These are phyloP conservation scores for Monosporascus sp. DNA, from an alignment of 2,329 filamentous ascomycete genomes.

Conservation along the genomic window DNA sequence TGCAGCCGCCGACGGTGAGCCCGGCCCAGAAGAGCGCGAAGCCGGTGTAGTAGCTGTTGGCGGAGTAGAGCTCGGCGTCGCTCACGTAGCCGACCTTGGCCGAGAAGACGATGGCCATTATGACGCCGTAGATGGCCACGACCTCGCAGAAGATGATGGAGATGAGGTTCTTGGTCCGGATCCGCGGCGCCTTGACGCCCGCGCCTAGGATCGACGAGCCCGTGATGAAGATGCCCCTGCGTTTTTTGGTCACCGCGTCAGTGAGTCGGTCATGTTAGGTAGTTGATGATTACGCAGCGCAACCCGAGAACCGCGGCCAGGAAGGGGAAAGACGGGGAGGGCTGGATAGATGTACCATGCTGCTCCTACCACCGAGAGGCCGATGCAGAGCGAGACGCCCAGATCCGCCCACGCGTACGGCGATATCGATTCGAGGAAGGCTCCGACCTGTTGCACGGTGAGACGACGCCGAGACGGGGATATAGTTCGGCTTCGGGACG, in stretches of 20 bases:
- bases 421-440: slow-evolving; percentile 89
- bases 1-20: slow-evolving; percentile 90
- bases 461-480: neutral
- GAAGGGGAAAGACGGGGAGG: neutral
- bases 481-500: slow-evolving; percentile 20
- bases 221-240: slow-evolving; percentile 97
- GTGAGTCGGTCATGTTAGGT: neutral
- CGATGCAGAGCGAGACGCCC: slow-evolving; percentile 91
- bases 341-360: slow-evolving; percentile 69
- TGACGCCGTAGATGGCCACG: slow-evolving; percentile 98
- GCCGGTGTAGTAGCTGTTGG: slow-evolving; percentile 85
- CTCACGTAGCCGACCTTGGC: slow-evolving; percentile 69
- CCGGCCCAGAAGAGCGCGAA: slow-evolving; percentile 96
- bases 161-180: slow-evolving; percentile 98
- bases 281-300: neutral
- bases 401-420: slow-evolving; percentile 90
- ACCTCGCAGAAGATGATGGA: slow-evolving; percentile 99
- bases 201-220: slow-evolving; percentile 96
- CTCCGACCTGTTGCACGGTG: slow-evolving; percentile 62
- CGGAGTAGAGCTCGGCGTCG: slow-evolving; percentile 62
- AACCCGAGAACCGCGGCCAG: neutral
- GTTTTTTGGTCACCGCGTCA: slow-evolving; percentile 3
- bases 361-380: slow-evolving; percentile 90
- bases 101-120: slow-evolving; percentile 98
- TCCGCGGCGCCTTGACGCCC: slow-evolving; percentile 92